These are phyloP conservation scores for Tremella yokohamensis DNA, from an alignment of 768 basidiomycete genomes.

Conservation along the genomic window DNA sequence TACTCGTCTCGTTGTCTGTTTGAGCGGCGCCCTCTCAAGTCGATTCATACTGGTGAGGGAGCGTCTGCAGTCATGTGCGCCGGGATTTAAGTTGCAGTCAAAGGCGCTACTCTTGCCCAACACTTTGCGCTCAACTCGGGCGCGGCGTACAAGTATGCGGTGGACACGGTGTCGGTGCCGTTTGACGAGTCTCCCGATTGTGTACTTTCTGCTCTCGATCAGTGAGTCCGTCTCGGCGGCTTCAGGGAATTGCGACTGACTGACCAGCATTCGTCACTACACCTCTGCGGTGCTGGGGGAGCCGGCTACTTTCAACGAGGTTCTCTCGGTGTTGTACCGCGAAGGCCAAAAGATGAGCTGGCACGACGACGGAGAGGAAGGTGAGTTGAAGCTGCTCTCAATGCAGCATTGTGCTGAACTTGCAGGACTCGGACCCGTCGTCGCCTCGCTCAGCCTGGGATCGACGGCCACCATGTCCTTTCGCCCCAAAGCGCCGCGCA, in stretches of 20 bases:
- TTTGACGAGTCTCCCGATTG: slow-evolving; percentile 35
- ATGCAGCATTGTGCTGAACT: background rate
- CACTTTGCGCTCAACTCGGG: slow-evolving; percentile 43
- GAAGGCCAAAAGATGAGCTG: slow-evolving; percentile 44
- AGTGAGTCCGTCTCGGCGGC: slow-evolving; percentile 13
- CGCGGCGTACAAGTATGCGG: slow-evolving; percentile 40
- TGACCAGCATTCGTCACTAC: slow-evolving; percentile 13
- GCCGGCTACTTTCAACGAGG: slow-evolving; percentile 43
- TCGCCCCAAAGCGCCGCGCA: slow-evolving; percentile 25
- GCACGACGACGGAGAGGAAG: slow-evolving; percentile 50
- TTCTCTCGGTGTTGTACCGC: slow-evolving; percentile 37
- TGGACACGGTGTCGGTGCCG: slow-evolving; percentile 30
- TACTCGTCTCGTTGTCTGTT: slow-evolving; percentile 19
- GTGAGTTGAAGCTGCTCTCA: slow-evolving; percentile 16
- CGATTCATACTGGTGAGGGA: slow-evolving; percentile 13
- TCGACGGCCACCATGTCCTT: slow-evolving; percentile 45
- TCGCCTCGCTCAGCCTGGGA: slow-evolving; percentile 45
- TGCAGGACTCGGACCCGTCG: slow-evolving; percentile 42
- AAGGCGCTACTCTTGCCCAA: slow-evolving; percentile 33
- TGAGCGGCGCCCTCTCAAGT: slow-evolving; percentile 26
- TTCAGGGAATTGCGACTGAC: background rate
- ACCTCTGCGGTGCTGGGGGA: slow-evolving; percentile 13
- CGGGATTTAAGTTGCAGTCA: slow-evolving; percentile 16
- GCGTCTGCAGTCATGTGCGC: background rate
- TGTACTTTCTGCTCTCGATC: slow-evolving; percentile 13